Percentiles rank a stretch among this genome's conserved stretches.
phyloP scores from a whole-genome alignment of 192 early-diverging fungal species.

The Coemansia sp. region DNA sequence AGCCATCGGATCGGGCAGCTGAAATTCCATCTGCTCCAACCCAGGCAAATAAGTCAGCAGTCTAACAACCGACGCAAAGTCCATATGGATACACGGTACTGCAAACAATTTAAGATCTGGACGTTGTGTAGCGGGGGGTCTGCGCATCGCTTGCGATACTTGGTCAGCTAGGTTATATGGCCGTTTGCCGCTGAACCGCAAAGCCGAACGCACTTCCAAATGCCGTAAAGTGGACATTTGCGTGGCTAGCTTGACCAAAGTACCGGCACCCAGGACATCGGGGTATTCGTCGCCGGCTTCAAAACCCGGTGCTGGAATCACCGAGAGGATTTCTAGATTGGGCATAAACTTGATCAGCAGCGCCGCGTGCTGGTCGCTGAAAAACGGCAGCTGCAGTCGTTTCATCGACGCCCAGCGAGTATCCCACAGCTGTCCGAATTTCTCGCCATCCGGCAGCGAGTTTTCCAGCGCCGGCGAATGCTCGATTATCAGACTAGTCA shows the following conservation, averaged over 20 bases:
- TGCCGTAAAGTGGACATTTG: constrained; percentile 45
- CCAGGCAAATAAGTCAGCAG: constrained; percentile 42
- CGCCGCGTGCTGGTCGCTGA: constrained; percentile 50
- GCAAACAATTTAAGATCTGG: constrained; percentile 50
- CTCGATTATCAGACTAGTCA: constrained; percentile 52
- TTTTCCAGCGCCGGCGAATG: constrained; percentile 54
- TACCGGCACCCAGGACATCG: constrained; percentile 25
- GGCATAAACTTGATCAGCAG: constrained; percentile 54
- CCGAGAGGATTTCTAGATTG: constrained; percentile 47
- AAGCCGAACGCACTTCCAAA: constrained; percentile 46
- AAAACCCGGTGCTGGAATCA: constrained; percentile 42
- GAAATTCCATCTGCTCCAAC: constrained; percentile 53
- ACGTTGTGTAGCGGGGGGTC: constrained; percentile 24
- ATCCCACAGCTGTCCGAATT: constrained; percentile 56
- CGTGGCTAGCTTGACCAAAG: constrained; percentile 39
- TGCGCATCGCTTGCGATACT: constrained; percentile 28
- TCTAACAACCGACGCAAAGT: constrained; percentile 38
- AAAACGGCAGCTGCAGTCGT: constrained; percentile 51
- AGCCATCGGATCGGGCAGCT: constrained; percentile 42
- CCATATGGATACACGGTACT: constrained; percentile 43
- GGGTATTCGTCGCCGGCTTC: constrained; percentile 55
- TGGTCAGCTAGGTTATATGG: constrained; percentile 45
- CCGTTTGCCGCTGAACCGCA: constrained; percentile 39
- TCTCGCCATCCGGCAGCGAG: constrained; percentile 49
- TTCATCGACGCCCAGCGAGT: constrained; percentile 40